Evolutionary conservation across 1,139 yeast species (phyloP).

Genomic region (Geotrichum restrictum): DNA sequence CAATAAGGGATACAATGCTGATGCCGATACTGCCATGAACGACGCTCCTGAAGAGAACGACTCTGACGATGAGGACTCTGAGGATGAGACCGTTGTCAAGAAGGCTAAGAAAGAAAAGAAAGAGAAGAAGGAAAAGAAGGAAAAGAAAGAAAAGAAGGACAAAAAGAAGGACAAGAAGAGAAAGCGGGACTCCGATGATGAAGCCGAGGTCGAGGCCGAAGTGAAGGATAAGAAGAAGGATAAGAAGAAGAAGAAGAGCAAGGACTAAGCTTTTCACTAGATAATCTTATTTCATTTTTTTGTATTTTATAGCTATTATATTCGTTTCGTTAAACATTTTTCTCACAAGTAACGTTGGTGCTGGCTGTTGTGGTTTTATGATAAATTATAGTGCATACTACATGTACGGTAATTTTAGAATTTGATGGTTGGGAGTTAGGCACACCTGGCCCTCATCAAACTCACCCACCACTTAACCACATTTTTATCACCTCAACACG

Average conservation of each 20-base stretch:
- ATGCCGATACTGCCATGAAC: slow-evolving; percentile 64
- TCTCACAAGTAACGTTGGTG: no score
- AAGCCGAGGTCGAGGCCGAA: slow-evolving; percentile 15
- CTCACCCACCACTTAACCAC: background rate
- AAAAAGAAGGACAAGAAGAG: slow-evolving; percentile 19
- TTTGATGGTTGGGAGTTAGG: background rate
- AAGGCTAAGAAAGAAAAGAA: slow-evolving; percentile 24
- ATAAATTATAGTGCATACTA: background rate
- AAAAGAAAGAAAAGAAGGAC: slow-evolving; percentile 5
- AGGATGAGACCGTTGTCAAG: slow-evolving; percentile 24
- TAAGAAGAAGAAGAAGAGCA: slow-evolving; percentile 9
- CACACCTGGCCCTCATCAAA: no score
- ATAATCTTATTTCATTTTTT: background rate
- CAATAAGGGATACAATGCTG: slow-evolving; percentile 79
- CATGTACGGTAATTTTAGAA: no score
- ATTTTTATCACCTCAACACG: background rate
- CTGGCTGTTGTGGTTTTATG: background rate
- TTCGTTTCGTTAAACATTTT: background rate
- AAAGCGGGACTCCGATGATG: slow-evolving; percentile 6
- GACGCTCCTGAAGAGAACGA: slow-evolving; percentile 28
- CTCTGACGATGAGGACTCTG: slow-evolving; percentile 28
- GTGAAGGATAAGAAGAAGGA: slow-evolving; percentile 5
- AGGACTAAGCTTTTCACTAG: background rate
- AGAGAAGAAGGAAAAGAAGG: slow-evolving; percentile 13
- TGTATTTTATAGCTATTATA: background rate